phyloP scores from a whole-genome alignment of 2,329 filamentous ascomycete genomes.

The Colletotrichum lindemuthianum region DNA sequence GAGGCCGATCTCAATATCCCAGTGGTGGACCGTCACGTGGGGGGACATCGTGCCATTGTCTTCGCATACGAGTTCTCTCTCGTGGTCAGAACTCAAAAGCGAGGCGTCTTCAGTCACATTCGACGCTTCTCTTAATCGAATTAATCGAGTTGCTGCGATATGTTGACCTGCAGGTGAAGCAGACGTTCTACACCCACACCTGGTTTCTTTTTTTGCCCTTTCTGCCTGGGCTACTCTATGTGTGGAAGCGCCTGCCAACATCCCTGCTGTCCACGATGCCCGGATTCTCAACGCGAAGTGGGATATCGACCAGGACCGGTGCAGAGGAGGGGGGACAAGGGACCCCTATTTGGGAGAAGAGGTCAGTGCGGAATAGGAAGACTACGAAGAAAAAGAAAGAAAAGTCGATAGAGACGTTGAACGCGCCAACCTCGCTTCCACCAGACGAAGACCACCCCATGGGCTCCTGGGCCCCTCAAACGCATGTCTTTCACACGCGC shows the following conservation, averaged over 20 bases:
- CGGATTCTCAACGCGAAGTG: constrained; percentile 6
- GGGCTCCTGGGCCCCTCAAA: too few species aligned
- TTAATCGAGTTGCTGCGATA: background rate
- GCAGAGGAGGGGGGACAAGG: background rate
- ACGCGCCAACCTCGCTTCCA: too few species aligned
- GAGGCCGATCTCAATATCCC: constrained; percentile 27
- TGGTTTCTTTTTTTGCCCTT: background rate
- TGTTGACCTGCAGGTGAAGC: constrained; percentile 16
- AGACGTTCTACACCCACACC: background rate
- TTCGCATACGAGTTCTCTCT: constrained; percentile 7
- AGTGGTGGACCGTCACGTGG: constrained; percentile 25
- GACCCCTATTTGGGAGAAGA: background rate
- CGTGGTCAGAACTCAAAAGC: background rate
- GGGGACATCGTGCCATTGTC: constrained; percentile 9
- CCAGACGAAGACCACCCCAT: too few species aligned
- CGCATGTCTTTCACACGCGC: background rate
- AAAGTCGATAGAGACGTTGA: background rate
- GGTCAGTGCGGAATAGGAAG: constrained; percentile 1
- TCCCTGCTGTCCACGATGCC: background rate
- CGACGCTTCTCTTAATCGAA: constrained; percentile 12
- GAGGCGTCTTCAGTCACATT: background rate
- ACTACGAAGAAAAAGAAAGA: constrained; percentile 12
- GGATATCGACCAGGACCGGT: constrained; percentile 18
- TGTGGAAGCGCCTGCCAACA: too few species aligned
- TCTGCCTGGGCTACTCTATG: too few species aligned